Percentiles rank a stretch among this genome's conserved stretches.
phyloP scores from a whole-genome alignment of 2,329 filamentous ascomycete genomes.

The Ploettnerulaceae sp. region DNA sequence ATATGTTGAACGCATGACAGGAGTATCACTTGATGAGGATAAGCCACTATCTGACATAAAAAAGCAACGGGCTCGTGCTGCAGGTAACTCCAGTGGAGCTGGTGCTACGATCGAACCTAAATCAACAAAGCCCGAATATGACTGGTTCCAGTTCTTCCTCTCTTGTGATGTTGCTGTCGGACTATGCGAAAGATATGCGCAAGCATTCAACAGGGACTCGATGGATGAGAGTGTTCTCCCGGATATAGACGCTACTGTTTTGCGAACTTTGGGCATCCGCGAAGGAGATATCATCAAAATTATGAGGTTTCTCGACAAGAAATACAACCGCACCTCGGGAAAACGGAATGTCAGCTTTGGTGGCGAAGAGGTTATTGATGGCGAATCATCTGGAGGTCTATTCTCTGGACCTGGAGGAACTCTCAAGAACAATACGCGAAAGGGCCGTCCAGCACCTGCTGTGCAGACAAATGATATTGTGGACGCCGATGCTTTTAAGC shows the following conservation, averaged over 20 bases:
- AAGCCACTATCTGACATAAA: slow-evolving; percentile 87
- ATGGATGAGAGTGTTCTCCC: slow-evolving; percentile 93
- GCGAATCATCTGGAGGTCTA: slow-evolving; percentile 59
- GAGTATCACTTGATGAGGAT: slow-evolving; percentile 82
- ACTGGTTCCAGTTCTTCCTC: slow-evolving; percentile 99
- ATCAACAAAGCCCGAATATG: slow-evolving; percentile 67
- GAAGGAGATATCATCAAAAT: slow-evolving; percentile 96
- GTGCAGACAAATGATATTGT: slow-evolving; percentile 81
- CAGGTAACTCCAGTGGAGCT: slow-evolving; percentile 35
- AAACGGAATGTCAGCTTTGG: slow-evolving; percentile 50
- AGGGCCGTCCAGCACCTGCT: slow-evolving; percentile 82
- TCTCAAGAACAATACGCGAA: slow-evolving; percentile 89
- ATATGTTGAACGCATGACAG: slow-evolving; percentile 86
- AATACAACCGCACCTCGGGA: slow-evolving; percentile 63
- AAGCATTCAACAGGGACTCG: slow-evolving; percentile 82
- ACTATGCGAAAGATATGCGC: slow-evolving; percentile 89
- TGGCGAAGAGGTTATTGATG: slow-evolving; percentile 51
- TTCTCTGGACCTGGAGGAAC: slow-evolving; percentile 92
- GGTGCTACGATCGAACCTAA: slow-evolving; percentile 59
- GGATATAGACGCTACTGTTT: slow-evolving; percentile 76
- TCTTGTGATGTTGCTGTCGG: slow-evolving; percentile 87
- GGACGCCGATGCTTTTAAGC: slow-evolving; percentile 79
- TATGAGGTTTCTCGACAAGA: slow-evolving; percentile 81
- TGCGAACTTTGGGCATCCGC: slow-evolving; percentile 86
- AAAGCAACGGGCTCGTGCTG: slow-evolving; percentile 29